Evolutionary conservation across 331 rosid genomes (phyloP), one percentile per base, ranked within the genome.

Genomic region (Telfairia occidentalis): DNA sequence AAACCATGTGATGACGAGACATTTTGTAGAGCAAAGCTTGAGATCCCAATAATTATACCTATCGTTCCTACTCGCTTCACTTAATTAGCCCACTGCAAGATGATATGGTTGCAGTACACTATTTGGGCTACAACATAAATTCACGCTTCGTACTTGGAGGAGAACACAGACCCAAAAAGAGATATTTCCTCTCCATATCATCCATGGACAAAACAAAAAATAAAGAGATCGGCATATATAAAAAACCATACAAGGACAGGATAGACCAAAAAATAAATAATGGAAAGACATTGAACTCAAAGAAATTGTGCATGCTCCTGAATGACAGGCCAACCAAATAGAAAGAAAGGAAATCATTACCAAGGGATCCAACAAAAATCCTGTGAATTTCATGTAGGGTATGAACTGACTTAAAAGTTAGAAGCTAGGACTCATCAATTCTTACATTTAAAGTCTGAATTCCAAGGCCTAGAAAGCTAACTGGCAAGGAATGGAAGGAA

Each of bases 81-180:
- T 46, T 9, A 46, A 70, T 29, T 32, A 50, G 50, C 50, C 77
- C 77, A 73, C 77, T 53, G 60, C 48, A 30, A 37, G 43, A 73
- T 35, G 12, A 52, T 73, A 35, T 35, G 77, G 29, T 37, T 73
- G 77, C 64, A 73, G 64, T 23, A 53, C 48, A 55, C 35, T 54
- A 73, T 24, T 9, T 53, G 66, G 66, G 77, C 64, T 73, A 54
- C 21, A 53, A 15, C 32, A 24, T 24, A 37, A 72, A 73, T 73
- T 32, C 4, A 35, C 16, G 35, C 65, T 24, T 48, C 49, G 7
- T 35, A 21, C 50, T 73, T 37, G 24, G 38, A 53, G 54, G 55
- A 23, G 76, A 3, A 49, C 23, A 40, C 21, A 15, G 77, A 35
- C 45, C 40, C n/a, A 16, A 54, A 55, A 73, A 35, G 34, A 52